Percentiles rank a stretch among this genome's conserved stretches.
phyloP scores from a whole-genome alignment of 2,329 filamentous ascomycete genomes.

The Botrytis hyacinthi region DNA sequence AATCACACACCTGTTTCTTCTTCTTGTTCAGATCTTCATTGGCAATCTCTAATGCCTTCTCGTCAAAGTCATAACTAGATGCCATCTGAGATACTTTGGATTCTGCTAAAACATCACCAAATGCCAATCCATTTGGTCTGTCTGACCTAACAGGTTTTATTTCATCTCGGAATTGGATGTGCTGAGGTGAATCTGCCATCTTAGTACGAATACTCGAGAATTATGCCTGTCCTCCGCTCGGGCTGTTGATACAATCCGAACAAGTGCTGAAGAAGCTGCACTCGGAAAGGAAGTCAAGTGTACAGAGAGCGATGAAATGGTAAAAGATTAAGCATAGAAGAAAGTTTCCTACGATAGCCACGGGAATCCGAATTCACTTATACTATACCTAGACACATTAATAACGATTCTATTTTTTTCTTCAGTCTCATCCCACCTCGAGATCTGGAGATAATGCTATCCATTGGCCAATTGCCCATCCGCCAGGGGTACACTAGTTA shows the following conservation, averaged over 20 bases:
- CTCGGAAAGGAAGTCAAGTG: background rate
- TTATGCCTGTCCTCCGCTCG: background rate
- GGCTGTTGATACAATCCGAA: background rate
- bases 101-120: conserved; percentile 19
- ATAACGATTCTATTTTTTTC: background rate
- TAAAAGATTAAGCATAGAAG: background rate
- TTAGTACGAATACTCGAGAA: background rate
- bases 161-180: conserved; percentile 31
- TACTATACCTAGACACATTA: background rate
- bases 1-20: conserved; percentile 35
- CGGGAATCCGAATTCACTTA: background rate
- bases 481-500: background rate
- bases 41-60: conserved; percentile 30
- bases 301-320: background rate
- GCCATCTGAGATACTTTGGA: conserved; percentile 28
- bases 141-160: conserved; percentile 29
- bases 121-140: conserved; percentile 7
- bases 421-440: background rate
- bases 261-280: background rate
- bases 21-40: conserved; percentile 35
- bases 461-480: background rate
- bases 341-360: background rate
- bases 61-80: conserved; percentile 29
- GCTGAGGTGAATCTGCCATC: conserved; percentile 27
- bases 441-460: background rate